These are phyloP conservation scores for Coleophoma eucalyptorum DNA, from an alignment of 2,329 filamentous ascomycete species.

Conservation along the genomic window DNA sequence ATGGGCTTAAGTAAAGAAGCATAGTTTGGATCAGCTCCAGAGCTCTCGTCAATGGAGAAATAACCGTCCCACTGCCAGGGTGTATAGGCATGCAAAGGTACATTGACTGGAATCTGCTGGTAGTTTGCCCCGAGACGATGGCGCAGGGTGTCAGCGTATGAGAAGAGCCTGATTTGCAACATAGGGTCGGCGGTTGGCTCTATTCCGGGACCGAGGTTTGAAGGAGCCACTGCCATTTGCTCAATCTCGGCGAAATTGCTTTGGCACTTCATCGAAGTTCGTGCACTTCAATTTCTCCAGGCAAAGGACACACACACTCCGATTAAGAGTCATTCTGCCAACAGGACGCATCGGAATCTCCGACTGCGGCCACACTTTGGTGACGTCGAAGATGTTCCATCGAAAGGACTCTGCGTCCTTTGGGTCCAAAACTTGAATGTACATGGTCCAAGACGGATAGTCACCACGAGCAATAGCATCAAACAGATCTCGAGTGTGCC, in stretches of 20 bases:
- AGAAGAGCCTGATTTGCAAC: slow-evolving; percentile 64
- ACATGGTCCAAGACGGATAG: slow-evolving; percentile 50
- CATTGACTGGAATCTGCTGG: slow-evolving; percentile 47
- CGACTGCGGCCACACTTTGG: slow-evolving; percentile 48
- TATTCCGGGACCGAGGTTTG: slow-evolving; percentile 61
- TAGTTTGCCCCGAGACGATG: slow-evolving; percentile 55
- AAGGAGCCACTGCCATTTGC: slow-evolving; percentile 63
- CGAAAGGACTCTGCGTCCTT: slow-evolving; percentile 47
- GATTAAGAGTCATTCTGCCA: slow-evolving; percentile 43
- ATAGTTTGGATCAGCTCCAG: too few relatives aligned
- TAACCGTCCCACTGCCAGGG: too few relatives aligned
- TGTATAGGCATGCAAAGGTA: too few relatives aligned
- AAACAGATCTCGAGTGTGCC: slow-evolving; percentile 47
- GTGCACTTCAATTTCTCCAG: too few relatives aligned
- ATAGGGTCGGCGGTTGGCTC: slow-evolving; percentile 67
- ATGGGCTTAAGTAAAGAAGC: too few relatives aligned
- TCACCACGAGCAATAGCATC: slow-evolving; percentile 48
- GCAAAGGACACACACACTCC: too few relatives aligned
- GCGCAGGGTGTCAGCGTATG: slow-evolving; percentile 61
- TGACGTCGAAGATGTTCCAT: slow-evolving; percentile 49
- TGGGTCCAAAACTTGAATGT: slow-evolving; percentile 48
- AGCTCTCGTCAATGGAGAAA: too few relatives aligned
- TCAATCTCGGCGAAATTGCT: slow-evolving; percentile 65
- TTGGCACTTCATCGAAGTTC: too few relatives aligned
- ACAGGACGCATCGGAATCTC: slow-evolving; percentile 43